These are phyloP conservation scores for Carex parvula DNA, from an alignment of 176 grass and related monocot species.

Conservation along the genomic window DNA sequence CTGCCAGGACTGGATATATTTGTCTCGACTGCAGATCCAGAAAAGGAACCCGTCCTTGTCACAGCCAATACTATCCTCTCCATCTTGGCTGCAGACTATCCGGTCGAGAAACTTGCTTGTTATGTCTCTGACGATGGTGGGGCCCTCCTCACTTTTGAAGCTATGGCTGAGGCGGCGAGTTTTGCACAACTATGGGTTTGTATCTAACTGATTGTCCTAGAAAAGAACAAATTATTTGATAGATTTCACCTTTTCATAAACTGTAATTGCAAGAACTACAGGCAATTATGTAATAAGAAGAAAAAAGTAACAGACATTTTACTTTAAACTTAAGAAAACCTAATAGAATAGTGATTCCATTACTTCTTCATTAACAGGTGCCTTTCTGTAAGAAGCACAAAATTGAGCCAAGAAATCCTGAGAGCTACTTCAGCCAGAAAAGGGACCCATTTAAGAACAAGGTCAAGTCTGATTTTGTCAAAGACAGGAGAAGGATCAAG, in stretches of 20 bases:
- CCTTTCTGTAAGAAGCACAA: conserved; percentile 96
- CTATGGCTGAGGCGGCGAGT: conserved; percentile 96
- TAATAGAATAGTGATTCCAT: conserved; percentile 1
- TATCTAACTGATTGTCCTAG: background rate
- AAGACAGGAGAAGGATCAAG: conserved; percentile 85
- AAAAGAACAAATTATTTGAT: background rate
- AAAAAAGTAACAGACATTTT: background rate
- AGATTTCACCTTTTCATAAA: background rate
- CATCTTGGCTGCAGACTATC: conserved; percentile 84
- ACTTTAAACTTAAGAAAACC: background rate
- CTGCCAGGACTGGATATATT: conserved; percentile 82
- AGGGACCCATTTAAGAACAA: conserved; percentile 95
- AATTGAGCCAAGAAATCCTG: conserved; percentile 93
- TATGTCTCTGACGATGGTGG: conserved; percentile 94
- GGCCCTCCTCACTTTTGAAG: conserved; percentile 90
- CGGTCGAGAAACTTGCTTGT: conserved; percentile 92
- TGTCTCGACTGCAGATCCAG: conserved; percentile 90
- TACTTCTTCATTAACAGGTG: conserved; percentile 28
- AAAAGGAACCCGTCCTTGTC: conserved; percentile 90
- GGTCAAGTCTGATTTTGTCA: conserved; percentile 84
- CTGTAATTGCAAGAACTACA: background rate
- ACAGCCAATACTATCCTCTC: conserved; percentile 96
- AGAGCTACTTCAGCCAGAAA: conserved; percentile 87
- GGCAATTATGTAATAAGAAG: background rate
- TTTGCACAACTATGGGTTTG: conserved; percentile 76